Conservation (phyloP, 345 rosid species). For the Melastoma malabathricum region DNA sequence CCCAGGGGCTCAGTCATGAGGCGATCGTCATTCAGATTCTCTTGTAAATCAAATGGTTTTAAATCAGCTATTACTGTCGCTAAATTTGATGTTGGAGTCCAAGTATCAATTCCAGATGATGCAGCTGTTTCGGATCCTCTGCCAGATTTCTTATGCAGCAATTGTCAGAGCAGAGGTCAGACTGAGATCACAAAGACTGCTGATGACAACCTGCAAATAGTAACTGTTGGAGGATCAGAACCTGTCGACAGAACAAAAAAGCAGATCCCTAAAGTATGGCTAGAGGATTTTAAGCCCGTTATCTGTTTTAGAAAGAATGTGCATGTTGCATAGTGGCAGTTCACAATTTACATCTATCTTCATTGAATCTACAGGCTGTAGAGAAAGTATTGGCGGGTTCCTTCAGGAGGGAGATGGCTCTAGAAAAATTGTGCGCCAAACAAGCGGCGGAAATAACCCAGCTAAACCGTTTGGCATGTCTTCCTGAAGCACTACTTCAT, state of each 20-base stretch:
- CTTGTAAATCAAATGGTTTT: constrained; percentile 42
- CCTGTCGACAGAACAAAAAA: constrained; percentile 43
- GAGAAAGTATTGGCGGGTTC: constrained; percentile 95
- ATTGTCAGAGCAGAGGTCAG: constrained; percentile 36
- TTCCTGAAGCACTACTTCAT: constrained; percentile 3
- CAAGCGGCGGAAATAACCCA: constrained; percentile 82
- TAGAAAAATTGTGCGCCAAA: constrained; percentile 82
- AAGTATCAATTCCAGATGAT: constrained; percentile 43
- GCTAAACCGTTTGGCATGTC: constrained; percentile 80
- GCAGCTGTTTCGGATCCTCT: constrained; percentile 22
- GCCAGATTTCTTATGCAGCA: constrained; percentile 36
- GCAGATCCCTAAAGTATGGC: constrained; percentile 74
- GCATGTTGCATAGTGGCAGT: constrained; percentile 3
- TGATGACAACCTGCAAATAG: constrained; percentile 47
- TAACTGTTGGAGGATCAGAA: constrained; percentile 43
- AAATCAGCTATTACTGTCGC: constrained; percentile 26
- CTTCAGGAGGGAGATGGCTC: constrained; percentile 95
- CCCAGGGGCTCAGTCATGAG: constrained; percentile 63
- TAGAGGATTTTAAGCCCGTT: background rate
- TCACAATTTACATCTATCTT: background rate
- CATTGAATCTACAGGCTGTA: constrained; percentile 53
- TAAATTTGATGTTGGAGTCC: constrained; percentile 81
- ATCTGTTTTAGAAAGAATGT: background rate
- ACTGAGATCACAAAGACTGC: constrained; percentile 30
- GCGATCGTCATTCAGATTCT: constrained; percentile 61